Evolutionary conservation across 345 rosid genomes (phyloP).

Genomic region (Citrus inodora): DNA sequence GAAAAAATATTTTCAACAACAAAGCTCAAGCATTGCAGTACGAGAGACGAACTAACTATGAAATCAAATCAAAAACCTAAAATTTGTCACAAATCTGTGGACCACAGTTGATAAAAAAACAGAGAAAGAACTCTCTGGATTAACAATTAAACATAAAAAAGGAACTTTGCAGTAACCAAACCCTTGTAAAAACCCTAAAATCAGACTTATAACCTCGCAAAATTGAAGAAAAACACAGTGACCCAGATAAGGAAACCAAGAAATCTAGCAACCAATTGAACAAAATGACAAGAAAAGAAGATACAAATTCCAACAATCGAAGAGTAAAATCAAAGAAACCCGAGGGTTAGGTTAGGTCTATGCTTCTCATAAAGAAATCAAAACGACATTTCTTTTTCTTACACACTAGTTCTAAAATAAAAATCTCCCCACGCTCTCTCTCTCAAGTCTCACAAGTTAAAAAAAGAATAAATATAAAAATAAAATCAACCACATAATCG

Average conservation of each 20-base stretch:
- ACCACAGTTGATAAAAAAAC: slow-evolving; percentile 21
- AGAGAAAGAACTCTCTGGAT: slow-evolving; percentile 1
- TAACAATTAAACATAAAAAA: slow-evolving; percentile 4
- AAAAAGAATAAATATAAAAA: slow-evolving; percentile 25
- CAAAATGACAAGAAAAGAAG: slow-evolving; percentile 14
- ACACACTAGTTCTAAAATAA: slow-evolving; percentile 19
- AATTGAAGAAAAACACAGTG: slow-evolving; percentile 13
- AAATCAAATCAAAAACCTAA: slow-evolving; percentile 31
- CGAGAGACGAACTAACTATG: slow-evolving; percentile 2
- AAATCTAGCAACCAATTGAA: slow-evolving; percentile 11
- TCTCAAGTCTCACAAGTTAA: slow-evolving; percentile 8
- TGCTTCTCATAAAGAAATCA: slow-evolving; percentile 29
- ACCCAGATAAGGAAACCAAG: slow-evolving; percentile 25
- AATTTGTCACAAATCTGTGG: slow-evolving; percentile 19
- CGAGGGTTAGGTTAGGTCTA: slow-evolving; percentile 17
- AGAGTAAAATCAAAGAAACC: slow-evolving; percentile 28
- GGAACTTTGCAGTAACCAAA: slow-evolving; percentile 11
- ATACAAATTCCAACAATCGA: slow-evolving; percentile 13
- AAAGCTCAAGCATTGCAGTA: slow-evolving; percentile 10
- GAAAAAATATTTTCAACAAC: background rate
- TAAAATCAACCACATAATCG: slow-evolving; percentile 27
- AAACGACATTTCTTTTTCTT: slow-evolving; percentile 29
- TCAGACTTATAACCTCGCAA: background rate
- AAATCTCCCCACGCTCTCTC: slow-evolving; percentile 16
- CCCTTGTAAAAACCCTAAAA: slow-evolving; percentile 22